phyloP scores from a whole-genome alignment of 129 eudicot species.

The Daucus carota region DNA sequence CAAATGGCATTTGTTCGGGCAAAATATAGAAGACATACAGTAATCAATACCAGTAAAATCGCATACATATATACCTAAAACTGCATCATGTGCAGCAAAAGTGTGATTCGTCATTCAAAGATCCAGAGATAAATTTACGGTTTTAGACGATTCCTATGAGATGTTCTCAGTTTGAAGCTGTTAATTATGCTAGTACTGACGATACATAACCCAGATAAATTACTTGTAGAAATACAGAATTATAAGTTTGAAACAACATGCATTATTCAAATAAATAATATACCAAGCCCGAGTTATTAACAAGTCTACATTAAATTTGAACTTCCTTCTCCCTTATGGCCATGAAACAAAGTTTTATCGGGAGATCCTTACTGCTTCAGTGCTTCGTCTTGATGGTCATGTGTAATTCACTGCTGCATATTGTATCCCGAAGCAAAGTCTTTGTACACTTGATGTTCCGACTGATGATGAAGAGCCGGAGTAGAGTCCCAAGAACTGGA shows the following conservation, averaged over 20 bases:
- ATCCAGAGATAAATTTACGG: not conserved
- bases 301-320: not conserved
- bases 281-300: not conserved
- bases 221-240: not conserved
- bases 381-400: not conserved
- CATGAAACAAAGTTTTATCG: not conserved
- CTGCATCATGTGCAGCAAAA: not conserved
- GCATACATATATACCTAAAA: not conserved
- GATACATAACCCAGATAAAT: not conserved
- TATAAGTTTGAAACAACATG: not conserved
- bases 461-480: slow-evolving; percentile 24
- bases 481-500: slow-evolving; percentile 57
- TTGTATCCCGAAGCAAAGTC: slow-evolving; percentile 29
- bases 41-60: not conserved
- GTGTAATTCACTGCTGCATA: slow-evolving; percentile 20
- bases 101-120: not conserved
- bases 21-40: too few species aligned
- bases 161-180: too few species aligned
- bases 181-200: not conserved
- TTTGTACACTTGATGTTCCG: slow-evolving; percentile 23
- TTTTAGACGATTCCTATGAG: not conserved
- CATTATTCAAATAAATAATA: not conserved
- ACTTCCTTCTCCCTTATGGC: not conserved
- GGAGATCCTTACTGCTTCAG: not conserved
- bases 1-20: too few species aligned